A percentile compares a stretch with the other conserved stretches of the same genome.
These are phyloP conservation scores for Schizothecium vesticola DNA, from an alignment of 495 filamentous ascomycete species.

Conservation along the genomic window DNA sequence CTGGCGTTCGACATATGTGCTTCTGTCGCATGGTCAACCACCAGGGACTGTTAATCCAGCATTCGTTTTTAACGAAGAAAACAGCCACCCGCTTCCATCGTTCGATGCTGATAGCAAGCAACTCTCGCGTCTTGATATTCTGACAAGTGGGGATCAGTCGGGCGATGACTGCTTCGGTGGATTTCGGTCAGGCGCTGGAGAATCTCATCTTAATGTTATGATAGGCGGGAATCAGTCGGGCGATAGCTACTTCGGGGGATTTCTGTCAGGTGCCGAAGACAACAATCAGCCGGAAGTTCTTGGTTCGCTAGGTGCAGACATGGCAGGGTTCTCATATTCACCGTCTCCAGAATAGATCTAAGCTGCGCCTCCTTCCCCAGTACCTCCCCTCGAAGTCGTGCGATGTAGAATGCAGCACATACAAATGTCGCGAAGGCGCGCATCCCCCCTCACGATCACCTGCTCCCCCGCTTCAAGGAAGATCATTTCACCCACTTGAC, in stretches of 20 bases:
- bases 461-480: slow-evolving; percentile 6
- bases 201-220: slow-evolving; percentile 1
- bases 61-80: not conserved
- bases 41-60: no score
- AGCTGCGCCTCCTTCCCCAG: not conserved
- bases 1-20: no score
- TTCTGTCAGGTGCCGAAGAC: not conserved
- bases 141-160: no score
- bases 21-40: no score
- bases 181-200: no score
- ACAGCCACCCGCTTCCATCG: not conserved
- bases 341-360: not conserved
- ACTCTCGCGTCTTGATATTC: not conserved
- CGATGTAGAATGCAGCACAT: slow-evolving; percentile 2
- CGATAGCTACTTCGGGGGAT: not conserved
- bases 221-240: not conserved
- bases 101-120: slow-evolving; percentile 1
- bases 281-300: not conserved
- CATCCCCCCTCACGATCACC: not conserved
- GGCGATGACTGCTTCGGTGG: no score
- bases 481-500: slow-evolving; percentile 7
- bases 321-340: not conserved
- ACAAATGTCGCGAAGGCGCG: slow-evolving; percentile 1
- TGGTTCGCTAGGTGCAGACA: not conserved
- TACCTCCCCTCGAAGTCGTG: not conserved